Conservation (phyloP, 1,284 basidiomycete genomes). For the Pseudozyma sp. region DNA sequence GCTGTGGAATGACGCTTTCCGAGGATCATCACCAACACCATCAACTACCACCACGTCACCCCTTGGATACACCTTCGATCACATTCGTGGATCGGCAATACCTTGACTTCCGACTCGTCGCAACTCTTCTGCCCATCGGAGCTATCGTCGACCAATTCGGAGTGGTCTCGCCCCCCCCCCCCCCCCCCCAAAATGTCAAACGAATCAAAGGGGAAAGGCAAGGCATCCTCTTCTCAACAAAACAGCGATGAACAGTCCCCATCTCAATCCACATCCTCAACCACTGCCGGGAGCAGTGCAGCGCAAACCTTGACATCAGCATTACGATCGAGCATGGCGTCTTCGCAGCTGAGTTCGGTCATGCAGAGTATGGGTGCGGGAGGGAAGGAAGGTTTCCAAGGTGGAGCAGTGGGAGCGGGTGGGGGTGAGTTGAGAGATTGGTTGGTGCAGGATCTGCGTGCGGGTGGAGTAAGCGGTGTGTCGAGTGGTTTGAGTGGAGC, state of each 20-base stretch:
- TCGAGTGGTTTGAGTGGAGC: background rate
- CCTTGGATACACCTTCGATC: too few species aligned
- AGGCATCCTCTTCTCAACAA: background rate
- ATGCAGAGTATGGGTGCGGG: constrained; percentile 16
- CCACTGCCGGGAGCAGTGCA: constrained; percentile 2
- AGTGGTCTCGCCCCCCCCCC: too few species aligned
- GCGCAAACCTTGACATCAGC: constrained; percentile 27
- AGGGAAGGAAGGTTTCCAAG: constrained; percentile 22
- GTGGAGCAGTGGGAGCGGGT: background rate
- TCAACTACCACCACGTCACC: too few species aligned
- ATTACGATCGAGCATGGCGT: constrained; percentile 25
- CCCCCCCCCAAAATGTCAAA: constrained; percentile 12
- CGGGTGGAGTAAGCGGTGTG: background rate
- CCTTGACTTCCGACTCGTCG: too few species aligned
- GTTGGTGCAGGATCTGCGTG: constrained; percentile 28
- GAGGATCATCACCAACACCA: too few species aligned
- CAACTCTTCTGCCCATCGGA: too few species aligned
- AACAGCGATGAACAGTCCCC: background rate
- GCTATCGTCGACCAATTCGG: too few species aligned
- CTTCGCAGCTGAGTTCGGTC: constrained; percentile 31
- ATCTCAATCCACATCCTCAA: background rate
- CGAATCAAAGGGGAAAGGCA: constrained; percentile 26
- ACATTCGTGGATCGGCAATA: too few species aligned
- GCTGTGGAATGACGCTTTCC: too few species aligned
- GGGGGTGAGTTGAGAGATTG: constrained; percentile 24